These are phyloP conservation scores for Torulaspora maleeae DNA, from an alignment of 805 yeast genomes.

Conservation along the genomic window DNA sequence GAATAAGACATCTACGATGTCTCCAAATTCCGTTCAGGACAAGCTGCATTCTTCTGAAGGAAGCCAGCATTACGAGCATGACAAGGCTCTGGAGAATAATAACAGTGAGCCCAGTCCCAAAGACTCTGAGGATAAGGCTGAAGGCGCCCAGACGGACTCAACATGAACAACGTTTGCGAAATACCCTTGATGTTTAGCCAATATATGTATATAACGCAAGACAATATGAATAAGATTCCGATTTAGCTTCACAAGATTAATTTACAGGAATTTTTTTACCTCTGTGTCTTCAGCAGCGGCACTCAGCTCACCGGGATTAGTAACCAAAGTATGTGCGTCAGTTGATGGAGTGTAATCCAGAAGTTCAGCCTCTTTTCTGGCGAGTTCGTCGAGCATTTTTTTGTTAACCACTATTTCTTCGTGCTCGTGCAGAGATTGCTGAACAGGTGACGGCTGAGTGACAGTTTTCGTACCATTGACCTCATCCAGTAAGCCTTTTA, in stretches of 20 bases:
- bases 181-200: background rate
- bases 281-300: constrained; percentile 38
- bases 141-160: background rate
- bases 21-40: constrained; percentile 7
- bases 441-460: background rate
- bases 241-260: background rate
- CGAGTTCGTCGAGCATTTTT: constrained; percentile 15
- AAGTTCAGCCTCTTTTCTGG: constrained; percentile 26
- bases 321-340: constrained; percentile 37
- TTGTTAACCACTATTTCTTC: constrained; percentile 24
- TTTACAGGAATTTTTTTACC: constrained; percentile 37
- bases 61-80: background rate
- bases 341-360: constrained; percentile 32
- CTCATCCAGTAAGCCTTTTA: constrained; percentile 28
- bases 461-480: constrained; percentile 10
- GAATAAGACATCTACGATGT: constrained; percentile 6
- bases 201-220: background rate
- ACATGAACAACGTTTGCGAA: background rate
- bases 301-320: constrained; percentile 39
- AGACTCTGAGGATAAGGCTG: background rate
- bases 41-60: constrained; percentile 2
- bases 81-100: background rate
- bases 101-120: background rate
- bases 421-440: background rate
- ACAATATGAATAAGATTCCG: background rate